These are phyloP conservation scores for Oidium heveae DNA, from an alignment of 2,329 filamentous ascomycete species.

Conservation along the genomic window DNA sequence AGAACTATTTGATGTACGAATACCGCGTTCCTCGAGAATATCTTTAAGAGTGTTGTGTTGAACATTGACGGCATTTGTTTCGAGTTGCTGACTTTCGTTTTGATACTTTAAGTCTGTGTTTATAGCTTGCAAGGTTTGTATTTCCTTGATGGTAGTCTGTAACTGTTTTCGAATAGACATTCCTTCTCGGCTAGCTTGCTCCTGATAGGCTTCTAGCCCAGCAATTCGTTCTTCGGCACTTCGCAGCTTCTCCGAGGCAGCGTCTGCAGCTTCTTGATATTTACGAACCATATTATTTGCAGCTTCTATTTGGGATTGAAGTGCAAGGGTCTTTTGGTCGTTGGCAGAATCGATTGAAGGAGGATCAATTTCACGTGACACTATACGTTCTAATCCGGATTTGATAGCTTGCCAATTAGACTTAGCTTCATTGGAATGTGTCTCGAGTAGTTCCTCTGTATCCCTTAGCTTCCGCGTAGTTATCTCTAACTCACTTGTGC, in stretches of 20 bases:
- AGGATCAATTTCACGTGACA: slow-evolving; percentile 16
- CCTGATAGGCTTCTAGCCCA: slow-evolving; percentile 86
- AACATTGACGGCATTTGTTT: slow-evolving; percentile 78
- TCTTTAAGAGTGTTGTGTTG: slow-evolving; percentile 88
- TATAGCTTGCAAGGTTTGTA: slow-evolving; percentile 53
- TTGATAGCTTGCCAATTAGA: slow-evolving; percentile 67
- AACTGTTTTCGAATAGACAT: slow-evolving; percentile 75
- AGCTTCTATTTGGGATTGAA: slow-evolving; percentile 56
- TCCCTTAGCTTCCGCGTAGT: slow-evolving; percentile 53
- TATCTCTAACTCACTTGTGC: slow-evolving; percentile 50
- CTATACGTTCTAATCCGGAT: slow-evolving; percentile 53
- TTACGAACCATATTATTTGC: slow-evolving; percentile 63
- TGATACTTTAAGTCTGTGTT: slow-evolving; percentile 65
- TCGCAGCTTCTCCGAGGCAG: slow-evolving; percentile 66
- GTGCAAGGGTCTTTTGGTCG: slow-evolving; percentile 40
- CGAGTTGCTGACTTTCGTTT: slow-evolving; percentile 64
- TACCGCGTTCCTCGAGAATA: slow-evolving; percentile 67
- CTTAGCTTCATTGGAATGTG: slow-evolving; percentile 64
- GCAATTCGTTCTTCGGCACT: slow-evolving; percentile 91
- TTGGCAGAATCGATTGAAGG: slow-evolving; percentile 18
- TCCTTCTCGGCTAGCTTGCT: slow-evolving; percentile 84
- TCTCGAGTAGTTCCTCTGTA: slow-evolving; percentile 68
- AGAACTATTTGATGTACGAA: slow-evolving; percentile 48
- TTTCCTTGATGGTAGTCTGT: slow-evolving; percentile 60
- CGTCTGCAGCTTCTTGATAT: slow-evolving; percentile 71